Conservation (phyloP, 1,284 basidiomycete species). For the Pseudozyma thailandica region DNA sequence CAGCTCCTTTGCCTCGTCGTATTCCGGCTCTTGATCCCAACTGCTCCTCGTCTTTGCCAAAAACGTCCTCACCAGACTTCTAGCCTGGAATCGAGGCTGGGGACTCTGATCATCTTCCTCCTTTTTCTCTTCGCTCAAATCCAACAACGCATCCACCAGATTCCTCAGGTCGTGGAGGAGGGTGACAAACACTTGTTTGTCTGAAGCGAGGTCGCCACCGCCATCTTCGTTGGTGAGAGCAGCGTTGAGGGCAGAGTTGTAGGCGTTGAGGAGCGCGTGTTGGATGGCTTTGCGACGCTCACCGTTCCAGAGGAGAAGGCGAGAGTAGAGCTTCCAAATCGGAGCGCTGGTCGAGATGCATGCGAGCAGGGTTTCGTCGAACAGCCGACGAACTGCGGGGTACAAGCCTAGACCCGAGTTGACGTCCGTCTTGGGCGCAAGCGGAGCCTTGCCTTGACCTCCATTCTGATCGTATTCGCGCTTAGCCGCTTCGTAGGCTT, state of each 20-base stretch:
- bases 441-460: background rate
- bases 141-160: slow-evolving; percentile 79
- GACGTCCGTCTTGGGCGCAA: slow-evolving; percentile 65
- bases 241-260: slow-evolving; percentile 36
- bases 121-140: slow-evolving; percentile 76
- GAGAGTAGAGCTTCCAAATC: slow-evolving; percentile 59
- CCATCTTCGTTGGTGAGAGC: slow-evolving; percentile 16
- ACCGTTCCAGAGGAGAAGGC: slow-evolving; percentile 52
- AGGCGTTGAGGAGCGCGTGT: slow-evolving; percentile 53
- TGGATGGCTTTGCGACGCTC: slow-evolving; percentile 36
- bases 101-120: slow-evolving; percentile 27
- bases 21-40: slow-evolving; percentile 88
- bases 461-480: background rate
- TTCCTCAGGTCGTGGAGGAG: slow-evolving; percentile 57
- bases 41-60: slow-evolving; percentile 75
- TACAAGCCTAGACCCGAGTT: slow-evolving; percentile 77
- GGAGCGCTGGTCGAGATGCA: slow-evolving; percentile 73
- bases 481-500: slow-evolving; percentile 32
- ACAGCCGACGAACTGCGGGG: slow-evolving; percentile 76
- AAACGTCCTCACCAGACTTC: slow-evolving; percentile 87
- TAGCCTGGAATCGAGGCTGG: slow-evolving; percentile 83
- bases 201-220: slow-evolving; percentile 14
- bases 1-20: slow-evolving; percentile 75
- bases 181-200: slow-evolving; percentile 17
- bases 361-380: slow-evolving; percentile 81